A percentile compares a stretch with the other conserved stretches of the same genome.
phyloP scores from a whole-genome alignment of 371 early-diverging fungal species.

The Mortierella sp. region DNA sequence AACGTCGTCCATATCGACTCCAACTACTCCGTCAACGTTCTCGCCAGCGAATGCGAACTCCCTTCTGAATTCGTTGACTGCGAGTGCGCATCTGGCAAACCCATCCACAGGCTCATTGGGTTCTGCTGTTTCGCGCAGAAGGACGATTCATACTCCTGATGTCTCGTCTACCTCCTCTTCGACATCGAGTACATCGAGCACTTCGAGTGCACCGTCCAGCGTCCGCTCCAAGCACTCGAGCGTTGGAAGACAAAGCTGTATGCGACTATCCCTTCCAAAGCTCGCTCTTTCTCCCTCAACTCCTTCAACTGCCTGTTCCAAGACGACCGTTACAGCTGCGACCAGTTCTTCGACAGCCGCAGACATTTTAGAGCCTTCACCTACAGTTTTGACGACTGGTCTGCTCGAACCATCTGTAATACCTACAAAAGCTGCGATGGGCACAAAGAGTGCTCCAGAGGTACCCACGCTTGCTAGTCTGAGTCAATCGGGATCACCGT shows the following conservation, averaged over 20 bases:
- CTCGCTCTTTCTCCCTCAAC: constrained; percentile 33
- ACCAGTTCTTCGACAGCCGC: constrained; percentile 19
- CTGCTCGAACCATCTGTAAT: not conserved
- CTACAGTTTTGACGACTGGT: constrained; percentile 12
- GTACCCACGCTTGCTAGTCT: constrained; percentile 11
- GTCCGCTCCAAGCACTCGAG: constrained; percentile 20
- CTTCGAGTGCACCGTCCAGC: constrained; percentile 21
- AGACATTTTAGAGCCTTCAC: constrained; percentile 21
- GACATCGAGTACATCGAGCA: not conserved
- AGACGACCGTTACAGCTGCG: constrained; percentile 37
- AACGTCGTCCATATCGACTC: constrained; percentile 41
- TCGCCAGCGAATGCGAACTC: constrained; percentile 30
- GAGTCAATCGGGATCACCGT: not conserved
- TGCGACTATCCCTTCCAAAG: constrained; percentile 25
- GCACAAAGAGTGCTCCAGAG: constrained; percentile 17
- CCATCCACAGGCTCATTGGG: constrained; percentile 1
- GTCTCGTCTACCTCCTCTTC: not conserved
- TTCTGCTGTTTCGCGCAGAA: not conserved
- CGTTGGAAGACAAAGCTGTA: constrained; percentile 8
- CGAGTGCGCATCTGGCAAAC: constrained; percentile 28
- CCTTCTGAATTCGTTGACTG: constrained; percentile 31
- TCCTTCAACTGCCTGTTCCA: constrained; percentile 46
- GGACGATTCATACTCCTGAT: not conserved
- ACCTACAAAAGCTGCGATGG: not conserved
- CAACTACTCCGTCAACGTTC: constrained; percentile 48